phyloP scores from a whole-genome alignment of 2,329 filamentous ascomycete genomes.

The Talaromyces sp. region DNA sequence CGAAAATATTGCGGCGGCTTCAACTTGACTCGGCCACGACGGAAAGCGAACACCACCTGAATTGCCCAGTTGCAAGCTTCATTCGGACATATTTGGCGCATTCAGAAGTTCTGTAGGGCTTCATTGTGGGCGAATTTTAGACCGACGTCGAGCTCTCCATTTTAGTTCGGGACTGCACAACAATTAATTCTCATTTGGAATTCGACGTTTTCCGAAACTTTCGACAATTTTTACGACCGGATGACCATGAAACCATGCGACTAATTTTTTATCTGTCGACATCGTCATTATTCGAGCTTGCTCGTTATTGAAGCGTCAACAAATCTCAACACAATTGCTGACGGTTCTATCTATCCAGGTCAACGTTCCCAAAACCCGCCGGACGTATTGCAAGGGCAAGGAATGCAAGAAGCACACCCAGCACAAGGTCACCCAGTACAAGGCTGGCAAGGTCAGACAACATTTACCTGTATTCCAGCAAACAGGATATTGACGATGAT shows the following conservation, averaged over 20 bases:
- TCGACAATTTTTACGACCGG: not conserved
- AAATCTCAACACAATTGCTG: slow-evolving; percentile 1
- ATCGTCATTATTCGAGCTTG: too few relatives aligned
- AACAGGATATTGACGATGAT: not conserved
- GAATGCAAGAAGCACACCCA: slow-evolving; percentile 89
- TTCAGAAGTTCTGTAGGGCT: not conserved
- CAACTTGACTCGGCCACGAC: not conserved
- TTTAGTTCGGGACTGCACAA: not conserved
- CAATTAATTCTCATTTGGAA: not conserved
- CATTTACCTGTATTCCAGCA: slow-evolving; percentile 17
- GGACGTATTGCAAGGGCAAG: slow-evolving; percentile 97
- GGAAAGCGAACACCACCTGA: not conserved
- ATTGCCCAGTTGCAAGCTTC: not conserved
- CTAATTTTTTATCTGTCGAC: not conserved
- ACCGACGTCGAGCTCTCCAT: not conserved
- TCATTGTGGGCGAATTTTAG: not conserved
- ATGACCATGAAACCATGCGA: slow-evolving; percentile 15
- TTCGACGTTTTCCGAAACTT: not conserved
- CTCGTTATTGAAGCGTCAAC: not conserved
- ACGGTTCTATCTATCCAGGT: slow-evolving; percentile 51
- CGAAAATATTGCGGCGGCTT: not conserved
- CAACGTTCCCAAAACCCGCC: slow-evolving; percentile 97
- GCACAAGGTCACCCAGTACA: slow-evolving; percentile 95
- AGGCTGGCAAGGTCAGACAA: slow-evolving; percentile 73
- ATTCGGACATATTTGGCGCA: not conserved